These are phyloP conservation scores for Acanthamoeba triangularis DNA, from an alignment of 208 protist genomes.

Conservation along the genomic window DNA sequence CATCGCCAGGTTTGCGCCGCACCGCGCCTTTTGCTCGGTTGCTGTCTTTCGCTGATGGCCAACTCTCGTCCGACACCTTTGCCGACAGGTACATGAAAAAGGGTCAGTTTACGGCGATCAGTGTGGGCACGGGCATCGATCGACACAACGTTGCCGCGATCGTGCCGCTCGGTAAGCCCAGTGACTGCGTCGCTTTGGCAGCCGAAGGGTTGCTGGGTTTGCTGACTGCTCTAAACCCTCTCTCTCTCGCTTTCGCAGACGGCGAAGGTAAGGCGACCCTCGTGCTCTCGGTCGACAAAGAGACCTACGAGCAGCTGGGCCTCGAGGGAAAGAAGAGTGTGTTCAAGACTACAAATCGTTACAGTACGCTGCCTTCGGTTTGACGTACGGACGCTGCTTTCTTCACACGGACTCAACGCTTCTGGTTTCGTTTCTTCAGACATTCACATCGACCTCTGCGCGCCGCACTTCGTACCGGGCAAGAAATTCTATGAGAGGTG, in stretches of 20 bases:
- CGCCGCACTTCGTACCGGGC: conserved; percentile 33
- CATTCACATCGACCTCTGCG: conserved; percentile 23
- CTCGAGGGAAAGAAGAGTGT: conserved; percentile 20
- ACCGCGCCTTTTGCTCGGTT: not conserved
- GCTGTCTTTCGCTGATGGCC: not conserved
- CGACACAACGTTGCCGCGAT: conserved; percentile 65
- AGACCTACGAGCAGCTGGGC: conserved; percentile 75
- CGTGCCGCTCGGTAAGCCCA: not conserved
- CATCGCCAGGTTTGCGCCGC: not conserved
- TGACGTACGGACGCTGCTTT: no score
- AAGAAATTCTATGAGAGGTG: conserved; percentile 63
- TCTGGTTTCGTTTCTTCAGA: not conserved
- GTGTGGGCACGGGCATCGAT: conserved; percentile 27
- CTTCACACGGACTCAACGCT: not conserved
- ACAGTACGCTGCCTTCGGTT: conserved; percentile 5
- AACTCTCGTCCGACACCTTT: not conserved
- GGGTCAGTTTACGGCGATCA: conserved; percentile 46
- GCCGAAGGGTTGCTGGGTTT: not conserved
- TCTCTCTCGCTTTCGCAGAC: not conserved
- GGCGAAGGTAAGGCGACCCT: conserved; percentile 26
- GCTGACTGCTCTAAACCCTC: no score
- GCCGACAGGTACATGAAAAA: conserved; percentile 62
- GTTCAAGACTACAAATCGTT: not conserved
- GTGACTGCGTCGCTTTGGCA: not conserved
- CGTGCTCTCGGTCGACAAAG: conserved; percentile 69